A percentile compares a stretch with the other conserved stretches of the same genome.
phyloP scores from a whole-genome alignment of 2,329 filamentous ascomycete genomes.

The Ilyonectria destructans region DNA sequence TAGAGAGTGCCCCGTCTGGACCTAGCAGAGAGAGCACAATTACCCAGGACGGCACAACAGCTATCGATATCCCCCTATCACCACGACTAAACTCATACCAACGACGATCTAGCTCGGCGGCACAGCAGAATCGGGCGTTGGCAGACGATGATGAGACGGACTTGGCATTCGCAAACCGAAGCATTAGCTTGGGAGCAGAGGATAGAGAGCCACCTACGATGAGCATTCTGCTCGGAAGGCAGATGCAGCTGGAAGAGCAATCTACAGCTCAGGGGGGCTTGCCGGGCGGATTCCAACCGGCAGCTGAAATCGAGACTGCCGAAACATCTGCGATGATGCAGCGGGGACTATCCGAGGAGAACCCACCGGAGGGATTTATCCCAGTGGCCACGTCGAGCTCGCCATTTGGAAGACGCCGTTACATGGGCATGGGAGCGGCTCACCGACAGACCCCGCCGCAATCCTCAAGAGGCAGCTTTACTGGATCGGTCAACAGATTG shows the following conservation, averaged over 20 bases:
- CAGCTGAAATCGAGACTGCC: slow-evolving; percentile 60
- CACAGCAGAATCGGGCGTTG: slow-evolving; percentile 72
- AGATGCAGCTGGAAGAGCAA: slow-evolving; percentile 55
- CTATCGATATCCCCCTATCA: slow-evolving; percentile 82
- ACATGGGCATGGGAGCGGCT: slow-evolving; percentile 59
- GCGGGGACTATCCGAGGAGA: slow-evolving; percentile 63
- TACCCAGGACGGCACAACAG: slow-evolving; percentile 71
- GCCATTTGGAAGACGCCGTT: slow-evolving; percentile 64
- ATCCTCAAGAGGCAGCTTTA: slow-evolving; percentile 64
- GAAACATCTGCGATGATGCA: slow-evolving; percentile 59
- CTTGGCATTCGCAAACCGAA: slow-evolving; percentile 74
- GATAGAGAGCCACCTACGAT: slow-evolving; percentile 76
- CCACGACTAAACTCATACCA: slow-evolving; percentile 72
- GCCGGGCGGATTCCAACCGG: slow-evolving; percentile 57
- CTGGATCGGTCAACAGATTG: slow-evolving; percentile 58
- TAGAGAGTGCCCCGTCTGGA: slow-evolving; percentile 49
- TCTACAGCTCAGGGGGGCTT: slow-evolving; percentile 42
- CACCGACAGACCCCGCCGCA: slow-evolving; percentile 62
- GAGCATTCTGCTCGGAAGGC: slow-evolving; percentile 73
- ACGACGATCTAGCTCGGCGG: slow-evolving; percentile 79
- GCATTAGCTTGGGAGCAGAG: slow-evolving; percentile 78
- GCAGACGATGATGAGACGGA: slow-evolving; percentile 75
- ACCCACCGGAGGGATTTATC: slow-evolving; percentile 63
- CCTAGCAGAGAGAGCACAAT: slow-evolving; percentile 57
- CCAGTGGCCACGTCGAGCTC: slow-evolving; percentile 59